Conservation (phyloP, 148 eudicot genomes). For the Tetragonia tetragonoides region DNA sequence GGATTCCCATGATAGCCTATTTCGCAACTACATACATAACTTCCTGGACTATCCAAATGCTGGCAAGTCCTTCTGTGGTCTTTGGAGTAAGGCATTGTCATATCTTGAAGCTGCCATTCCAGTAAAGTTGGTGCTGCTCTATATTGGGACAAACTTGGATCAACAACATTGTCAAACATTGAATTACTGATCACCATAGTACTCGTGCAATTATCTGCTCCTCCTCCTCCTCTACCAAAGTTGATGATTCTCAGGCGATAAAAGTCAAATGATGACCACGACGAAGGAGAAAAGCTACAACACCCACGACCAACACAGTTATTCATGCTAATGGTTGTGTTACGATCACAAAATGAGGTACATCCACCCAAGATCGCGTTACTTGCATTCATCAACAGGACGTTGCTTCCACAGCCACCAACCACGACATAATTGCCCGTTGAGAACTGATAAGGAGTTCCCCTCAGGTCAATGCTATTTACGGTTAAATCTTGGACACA, state of each 20-base stretch:
- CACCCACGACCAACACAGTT: background rate
- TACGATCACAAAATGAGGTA: background rate
- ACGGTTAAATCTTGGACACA: background rate
- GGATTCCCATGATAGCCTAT: conserved; percentile 7
- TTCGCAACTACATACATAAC: background rate
- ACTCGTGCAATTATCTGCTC: background rate
- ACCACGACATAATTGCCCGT: background rate
- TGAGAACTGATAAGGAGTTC: background rate
- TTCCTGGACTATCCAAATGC: background rate
- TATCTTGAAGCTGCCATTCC: background rate
- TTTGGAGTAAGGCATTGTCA: background rate
- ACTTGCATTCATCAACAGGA: background rate
- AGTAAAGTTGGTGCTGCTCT: background rate
- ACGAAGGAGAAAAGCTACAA: background rate
- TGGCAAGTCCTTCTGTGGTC: background rate
- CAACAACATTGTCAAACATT: background rate
- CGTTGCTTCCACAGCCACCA: background rate
- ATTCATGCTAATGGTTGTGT: background rate
- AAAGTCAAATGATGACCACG: background rate
- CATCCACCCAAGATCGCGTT: background rate
- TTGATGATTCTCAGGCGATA: background rate
- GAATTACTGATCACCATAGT: background rate
- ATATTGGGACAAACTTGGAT: background rate
- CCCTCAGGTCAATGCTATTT: background rate
- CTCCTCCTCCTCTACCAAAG: background rate